These are phyloP conservation scores for Sarocladium kiliense DNA, from an alignment of 2,329 filamentous ascomycete genomes.

Conservation along the genomic window DNA sequence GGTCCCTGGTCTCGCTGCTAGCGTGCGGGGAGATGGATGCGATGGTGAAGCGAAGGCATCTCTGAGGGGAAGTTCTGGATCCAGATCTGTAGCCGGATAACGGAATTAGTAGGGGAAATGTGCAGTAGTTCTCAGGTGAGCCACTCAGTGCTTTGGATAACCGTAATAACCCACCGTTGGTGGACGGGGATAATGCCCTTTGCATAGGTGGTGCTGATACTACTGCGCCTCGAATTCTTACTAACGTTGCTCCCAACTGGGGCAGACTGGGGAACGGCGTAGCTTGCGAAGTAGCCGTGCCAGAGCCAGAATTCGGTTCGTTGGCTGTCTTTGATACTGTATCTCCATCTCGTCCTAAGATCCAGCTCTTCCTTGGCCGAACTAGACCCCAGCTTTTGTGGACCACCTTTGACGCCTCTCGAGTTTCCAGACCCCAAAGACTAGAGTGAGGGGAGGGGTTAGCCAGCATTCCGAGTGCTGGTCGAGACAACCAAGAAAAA, in stretches of 20 bases:
- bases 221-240: not conserved
- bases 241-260: not conserved
- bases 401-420: not conserved
- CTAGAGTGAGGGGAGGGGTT: not conserved
- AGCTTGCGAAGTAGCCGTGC: not conserved
- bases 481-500: not conserved
- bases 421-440: not conserved
- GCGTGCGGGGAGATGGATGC: slow-evolving; percentile 6
- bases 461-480: not conserved
- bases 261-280: not conserved
- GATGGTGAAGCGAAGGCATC: not conserved
- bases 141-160: slow-evolving; percentile 4
- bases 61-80: not conserved
- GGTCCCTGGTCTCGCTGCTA: not conserved
- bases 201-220: not conserved
- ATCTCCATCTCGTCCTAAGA: not conserved
- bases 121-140: slow-evolving; percentile 7
- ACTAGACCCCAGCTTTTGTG: slow-evolving; percentile 9
- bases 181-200: not conserved
- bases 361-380: not conserved
- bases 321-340: not conserved
- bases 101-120: not conserved
- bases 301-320: not conserved
- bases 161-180: not conserved
- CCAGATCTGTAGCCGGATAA: not conserved